These are phyloP conservation scores for Solanum appendiculatum DNA, from an alignment of 257 asterid genomes.

Conservation along the genomic window DNA sequence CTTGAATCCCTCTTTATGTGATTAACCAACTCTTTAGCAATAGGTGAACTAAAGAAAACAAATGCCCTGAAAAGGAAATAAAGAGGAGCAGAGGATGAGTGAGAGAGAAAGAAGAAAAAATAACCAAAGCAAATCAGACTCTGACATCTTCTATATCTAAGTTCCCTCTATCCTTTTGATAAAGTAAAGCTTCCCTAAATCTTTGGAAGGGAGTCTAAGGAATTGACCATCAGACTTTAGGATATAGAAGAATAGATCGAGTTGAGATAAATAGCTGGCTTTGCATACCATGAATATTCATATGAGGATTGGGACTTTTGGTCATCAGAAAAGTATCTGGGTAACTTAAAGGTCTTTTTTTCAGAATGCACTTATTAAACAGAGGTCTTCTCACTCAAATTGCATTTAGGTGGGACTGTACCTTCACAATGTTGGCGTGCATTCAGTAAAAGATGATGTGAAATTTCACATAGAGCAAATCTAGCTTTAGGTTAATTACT, in stretches of 20 bases:
- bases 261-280: not conserved
- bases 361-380: not conserved
- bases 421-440: not conserved
- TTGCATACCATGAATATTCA: not conserved
- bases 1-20: constrained; percentile 72
- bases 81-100: not conserved
- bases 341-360: not conserved
- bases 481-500: not conserved
- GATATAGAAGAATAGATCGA: not conserved
- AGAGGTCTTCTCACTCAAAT: not conserved
- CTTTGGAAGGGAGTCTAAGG: not conserved
- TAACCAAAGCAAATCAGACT: not conserved
- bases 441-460: not conserved
- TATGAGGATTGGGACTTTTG: not conserved
- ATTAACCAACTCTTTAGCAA: constrained; percentile 71
- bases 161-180: not conserved
- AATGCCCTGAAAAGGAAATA: constrained; percentile 56
- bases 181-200: not conserved
- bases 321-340: not conserved
- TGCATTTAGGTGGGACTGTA: not conserved
- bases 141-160: not conserved
- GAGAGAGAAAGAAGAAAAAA: not conserved
- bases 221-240: not conserved
- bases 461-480: not conserved
- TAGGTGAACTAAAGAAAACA: constrained; percentile 94